A percentile compares a stretch with the other conserved stretches of the same genome.
Evolutionary conservation across 2,329 filamentous ascomycete genomes (phyloP).

Genomic region (Purpureocillium takamizusanense): DNA sequence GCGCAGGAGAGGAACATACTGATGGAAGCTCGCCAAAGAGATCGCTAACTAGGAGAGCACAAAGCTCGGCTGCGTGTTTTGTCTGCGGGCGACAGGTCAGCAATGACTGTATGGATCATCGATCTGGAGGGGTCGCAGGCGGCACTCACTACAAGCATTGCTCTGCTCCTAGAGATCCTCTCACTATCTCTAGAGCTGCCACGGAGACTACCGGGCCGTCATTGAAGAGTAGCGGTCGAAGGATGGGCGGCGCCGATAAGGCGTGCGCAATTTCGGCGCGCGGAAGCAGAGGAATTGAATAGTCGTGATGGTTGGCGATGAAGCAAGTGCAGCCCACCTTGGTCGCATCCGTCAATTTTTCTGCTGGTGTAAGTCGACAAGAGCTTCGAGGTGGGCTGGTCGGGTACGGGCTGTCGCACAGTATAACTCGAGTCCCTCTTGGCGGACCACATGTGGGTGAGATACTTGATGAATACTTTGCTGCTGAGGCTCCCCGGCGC

Average conservation of each 20-base stretch:
- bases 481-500: neutral
- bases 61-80: constrained; percentile 77
- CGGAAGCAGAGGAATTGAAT: neutral
- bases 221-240: constrained; percentile 32
- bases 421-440: neutral
- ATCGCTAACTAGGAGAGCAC: constrained; percentile 80
- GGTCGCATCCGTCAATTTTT: constrained; percentile 11
- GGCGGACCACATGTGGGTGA: neutral
- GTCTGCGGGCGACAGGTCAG: constrained; percentile 34
- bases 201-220: constrained; percentile 59
- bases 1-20: constrained; percentile 39
- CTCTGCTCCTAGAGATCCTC: constrained; percentile 67
- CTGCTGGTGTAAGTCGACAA: constrained; percentile 6
- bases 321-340: neutral
- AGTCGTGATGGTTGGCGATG: too few relatives aligned
- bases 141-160: constrained; percentile 43
- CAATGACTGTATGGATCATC: constrained; percentile 9
- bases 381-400: constrained; percentile 9
- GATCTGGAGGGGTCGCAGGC: constrained; percentile 8
- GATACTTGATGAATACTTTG: neutral
- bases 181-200: constrained; percentile 70
- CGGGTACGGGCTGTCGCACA: neutral
- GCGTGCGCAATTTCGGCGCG: neutral
- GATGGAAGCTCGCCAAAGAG: constrained; percentile 85
- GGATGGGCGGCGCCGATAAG: neutral